Evolutionary conservation across 129 eudicot species (phyloP), one percentile per base, ranked within the genome.

Genomic region (Chrysanthemum seticuspe): DNA sequence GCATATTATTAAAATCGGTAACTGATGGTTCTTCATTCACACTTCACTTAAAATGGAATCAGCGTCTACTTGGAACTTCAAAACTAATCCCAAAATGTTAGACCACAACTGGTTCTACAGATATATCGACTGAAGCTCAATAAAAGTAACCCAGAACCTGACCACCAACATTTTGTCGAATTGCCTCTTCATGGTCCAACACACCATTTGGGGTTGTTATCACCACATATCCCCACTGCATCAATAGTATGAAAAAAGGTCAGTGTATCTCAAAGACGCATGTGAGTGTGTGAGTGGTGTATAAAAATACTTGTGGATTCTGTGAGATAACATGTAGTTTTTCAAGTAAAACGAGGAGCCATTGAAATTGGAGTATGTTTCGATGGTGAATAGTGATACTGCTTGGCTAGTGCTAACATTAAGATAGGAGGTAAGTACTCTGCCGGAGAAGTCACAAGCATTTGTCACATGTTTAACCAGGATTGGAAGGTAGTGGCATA

Each of bases 211-310:
- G 98, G 23, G 98, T 92, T 53, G 96, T 85, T 67, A 89, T 82
- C 73, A 92, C 98, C 79, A 92, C 96, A 68, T 92, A 89, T 60
- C 98, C 98, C 98, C 98, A 92, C 98, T 92, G 86, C 95, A 80
- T 62, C 16, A 63, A 68, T 19, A 10, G 29, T 3, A 66, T 13
- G 21, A 40, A 40, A 6, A 40, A 40, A 40, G 45, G 45, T 40
- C 45, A 40, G 45, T 6, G 45, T 5, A 40, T 40, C 45, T 36
- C 45, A 5, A 36, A 36, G 45, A 36, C 5, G 45, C 45, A 36
- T 36, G 45, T 36, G 8, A 36, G 6, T 36, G 8, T 36, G 45
- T 36, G 8, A 36, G 45, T 36, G 8, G 45, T 40, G 45, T 40
- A 40, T 40, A 5, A 6, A 29, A 40, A 40, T 40, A 40, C 45